Percentiles rank a stretch among this genome's conserved stretches.
phyloP scores from a whole-genome alignment of 768 basidiomycete genomes.

The Crassisporium funariophilum region DNA sequence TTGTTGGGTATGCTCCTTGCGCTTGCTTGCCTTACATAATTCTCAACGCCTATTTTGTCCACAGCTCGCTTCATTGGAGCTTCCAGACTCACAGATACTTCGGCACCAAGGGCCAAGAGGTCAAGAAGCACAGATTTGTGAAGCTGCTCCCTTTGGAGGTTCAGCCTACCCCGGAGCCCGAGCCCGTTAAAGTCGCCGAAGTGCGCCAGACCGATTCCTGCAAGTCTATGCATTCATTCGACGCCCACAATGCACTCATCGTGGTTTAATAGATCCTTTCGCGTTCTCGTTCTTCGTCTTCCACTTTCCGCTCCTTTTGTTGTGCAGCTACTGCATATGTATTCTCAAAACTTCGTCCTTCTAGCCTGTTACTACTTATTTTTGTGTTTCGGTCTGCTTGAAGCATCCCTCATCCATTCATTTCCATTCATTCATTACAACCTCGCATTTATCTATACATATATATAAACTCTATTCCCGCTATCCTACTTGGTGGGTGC shows the following conservation, averaged over 20 bases:
- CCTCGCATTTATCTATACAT: not conserved
- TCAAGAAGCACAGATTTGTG: conserved; percentile 57
- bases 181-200: not conserved
- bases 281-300: not conserved
- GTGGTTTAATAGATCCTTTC: not conserved
- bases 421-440: no score
- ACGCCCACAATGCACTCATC: not conserved
- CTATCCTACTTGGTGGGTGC: no score
- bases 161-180: conserved; percentile 2
- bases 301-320: no score
- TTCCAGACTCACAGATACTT: conserved; percentile 73
- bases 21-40: not conserved
- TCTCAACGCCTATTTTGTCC: not conserved
- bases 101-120: conserved; percentile 52
- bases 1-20: conserved; percentile 50
- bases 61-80: conserved; percentile 67
- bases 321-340: no score
- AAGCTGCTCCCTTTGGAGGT: conserved; percentile 44
- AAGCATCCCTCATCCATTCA: no score
- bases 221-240: not conserved
- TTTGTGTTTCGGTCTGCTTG: not conserved
- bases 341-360: no score
- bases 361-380: no score
- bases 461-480: no score
- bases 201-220: not conserved